Evolutionary conservation across 78 protist species (phyloP).

Genomic region (Emiliania huxleyi): DNA sequence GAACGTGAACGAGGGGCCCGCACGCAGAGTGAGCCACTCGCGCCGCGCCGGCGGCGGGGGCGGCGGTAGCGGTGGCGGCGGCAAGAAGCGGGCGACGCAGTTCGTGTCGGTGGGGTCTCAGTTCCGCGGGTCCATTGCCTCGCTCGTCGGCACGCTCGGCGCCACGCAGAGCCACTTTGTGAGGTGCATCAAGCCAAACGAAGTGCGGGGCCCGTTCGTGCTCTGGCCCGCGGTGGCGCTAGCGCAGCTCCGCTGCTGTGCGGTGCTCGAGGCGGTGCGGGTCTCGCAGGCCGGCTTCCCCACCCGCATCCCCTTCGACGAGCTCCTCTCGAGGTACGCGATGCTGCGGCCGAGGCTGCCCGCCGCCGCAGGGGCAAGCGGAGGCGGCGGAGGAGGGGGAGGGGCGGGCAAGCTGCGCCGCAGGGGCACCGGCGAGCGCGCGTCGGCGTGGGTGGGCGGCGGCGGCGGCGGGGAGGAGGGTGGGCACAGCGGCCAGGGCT

Average conservation of each 20-base stretch:
- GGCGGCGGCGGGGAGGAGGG: too few species aligned
- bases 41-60: not conserved
- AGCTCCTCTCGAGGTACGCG: not conserved
- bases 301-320: not conserved
- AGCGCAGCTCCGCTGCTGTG: slow-evolving; percentile 22
- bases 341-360: not conserved
- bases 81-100: not conserved
- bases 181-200: slow-evolving; percentile 70
- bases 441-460: too few species aligned
- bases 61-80: not conserved
- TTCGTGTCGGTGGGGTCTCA: not conserved
- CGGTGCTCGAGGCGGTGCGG: slow-evolving; percentile 39
- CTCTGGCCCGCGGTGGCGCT: not conserved
- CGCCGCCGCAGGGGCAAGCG: too few species aligned
- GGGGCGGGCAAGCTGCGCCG: too few species aligned
- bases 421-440: too few species aligned
- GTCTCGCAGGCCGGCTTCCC: slow-evolving; percentile 40
- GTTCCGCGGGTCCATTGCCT: not conserved
- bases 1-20: not conserved
- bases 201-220: not conserved
- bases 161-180: slow-evolving; percentile 29
- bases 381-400: too few species aligned
- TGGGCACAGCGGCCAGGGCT: not conserved
- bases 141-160: not conserved
- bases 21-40: too few species aligned